Evolutionary conservation across 106 monocot genomes (phyloP).

Genomic region (Amphibolis antarctica): DNA sequence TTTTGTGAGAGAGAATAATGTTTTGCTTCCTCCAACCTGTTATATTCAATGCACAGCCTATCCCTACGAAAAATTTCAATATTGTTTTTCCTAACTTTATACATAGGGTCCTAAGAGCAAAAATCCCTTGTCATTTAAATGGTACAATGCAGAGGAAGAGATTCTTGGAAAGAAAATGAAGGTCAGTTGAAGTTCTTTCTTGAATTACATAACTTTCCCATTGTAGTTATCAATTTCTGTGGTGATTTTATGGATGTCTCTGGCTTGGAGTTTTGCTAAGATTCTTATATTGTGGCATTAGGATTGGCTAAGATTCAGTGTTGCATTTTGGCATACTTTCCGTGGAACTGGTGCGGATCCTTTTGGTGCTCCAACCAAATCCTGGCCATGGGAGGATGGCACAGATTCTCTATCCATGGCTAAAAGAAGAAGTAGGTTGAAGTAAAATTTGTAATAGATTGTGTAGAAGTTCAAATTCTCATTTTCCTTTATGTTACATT

Average conservation of each 20-base stretch:
- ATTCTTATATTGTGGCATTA: conserved; percentile 8
- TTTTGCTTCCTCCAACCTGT: too few species aligned
- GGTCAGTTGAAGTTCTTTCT: conserved; percentile 18
- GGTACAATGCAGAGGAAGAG: conserved; percentile 88
- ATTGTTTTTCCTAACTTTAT: too few species aligned
- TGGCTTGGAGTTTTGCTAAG: background rate
- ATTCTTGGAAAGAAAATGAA: conserved; percentile 99
- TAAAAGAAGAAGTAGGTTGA: conserved; percentile 85
- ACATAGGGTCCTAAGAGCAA: conserved; percentile 74
- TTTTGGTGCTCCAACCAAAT: conserved; percentile 87
- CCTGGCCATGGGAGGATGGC: conserved; percentile 98
- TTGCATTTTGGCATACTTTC: conserved; percentile 98
- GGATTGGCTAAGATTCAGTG: conserved; percentile 98
- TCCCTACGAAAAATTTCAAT: too few species aligned
- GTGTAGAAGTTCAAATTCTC: background rate
- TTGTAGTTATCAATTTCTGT: background rate
- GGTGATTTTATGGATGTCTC: background rate
- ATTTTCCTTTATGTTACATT: conserved; percentile 6
- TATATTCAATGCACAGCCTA: too few species aligned
- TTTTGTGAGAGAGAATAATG: background rate
- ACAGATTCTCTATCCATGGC: conserved; percentile 88
- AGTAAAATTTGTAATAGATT: background rate
- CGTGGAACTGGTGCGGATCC: conserved; percentile 89
- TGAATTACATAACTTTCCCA: background rate
- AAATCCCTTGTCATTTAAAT: conserved; percentile 91